Conservation (phyloP, 2,329 filamentous ascomycete genomes). For the Penicillium italicum region DNA sequence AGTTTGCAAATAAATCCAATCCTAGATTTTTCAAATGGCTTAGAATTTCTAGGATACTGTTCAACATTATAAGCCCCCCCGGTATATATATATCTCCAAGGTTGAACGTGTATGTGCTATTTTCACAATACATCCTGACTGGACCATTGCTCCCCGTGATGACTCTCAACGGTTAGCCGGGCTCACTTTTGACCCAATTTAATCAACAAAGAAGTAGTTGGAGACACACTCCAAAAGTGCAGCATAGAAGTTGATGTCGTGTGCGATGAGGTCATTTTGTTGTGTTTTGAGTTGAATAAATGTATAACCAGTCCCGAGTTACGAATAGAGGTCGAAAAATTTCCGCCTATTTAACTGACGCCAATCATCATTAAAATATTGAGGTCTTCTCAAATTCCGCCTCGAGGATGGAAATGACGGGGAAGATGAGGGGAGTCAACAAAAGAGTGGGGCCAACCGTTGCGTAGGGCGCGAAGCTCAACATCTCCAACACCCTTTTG, state of each 20-base stretch:
- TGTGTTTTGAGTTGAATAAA: not conserved
- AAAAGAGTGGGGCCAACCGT: not conserved
- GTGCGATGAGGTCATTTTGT: not conserved
- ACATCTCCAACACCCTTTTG: not conserved
- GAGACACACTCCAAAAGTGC: not conserved
- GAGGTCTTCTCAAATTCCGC: not conserved
- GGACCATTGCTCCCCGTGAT: rapidly evolving
- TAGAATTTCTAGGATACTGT: too few relatives aligned
- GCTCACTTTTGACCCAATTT: not conserved
- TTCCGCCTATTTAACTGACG: rapidly evolving
- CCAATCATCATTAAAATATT: too few relatives aligned
- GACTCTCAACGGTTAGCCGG: rapidly evolving
- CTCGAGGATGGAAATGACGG: not conserved
- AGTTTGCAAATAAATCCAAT: too few relatives aligned
- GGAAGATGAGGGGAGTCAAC: not conserved
- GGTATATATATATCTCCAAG: not conserved
- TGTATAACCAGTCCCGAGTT: not conserved
- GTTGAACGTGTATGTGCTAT: not conserved
- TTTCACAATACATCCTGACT: not conserved
- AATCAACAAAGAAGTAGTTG: not conserved
- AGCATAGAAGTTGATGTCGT: not conserved
- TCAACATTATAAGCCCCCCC: too few relatives aligned
- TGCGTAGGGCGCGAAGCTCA: not conserved
- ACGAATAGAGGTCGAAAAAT: not conserved
- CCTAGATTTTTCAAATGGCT: too few relatives aligned